Percentiles rank a stretch among this genome's conserved stretches.
These are phyloP conservation scores for Ploettnerulaceae sp. DNA, from an alignment of 2,329 filamentous ascomycete genomes.

Conservation along the genomic window DNA sequence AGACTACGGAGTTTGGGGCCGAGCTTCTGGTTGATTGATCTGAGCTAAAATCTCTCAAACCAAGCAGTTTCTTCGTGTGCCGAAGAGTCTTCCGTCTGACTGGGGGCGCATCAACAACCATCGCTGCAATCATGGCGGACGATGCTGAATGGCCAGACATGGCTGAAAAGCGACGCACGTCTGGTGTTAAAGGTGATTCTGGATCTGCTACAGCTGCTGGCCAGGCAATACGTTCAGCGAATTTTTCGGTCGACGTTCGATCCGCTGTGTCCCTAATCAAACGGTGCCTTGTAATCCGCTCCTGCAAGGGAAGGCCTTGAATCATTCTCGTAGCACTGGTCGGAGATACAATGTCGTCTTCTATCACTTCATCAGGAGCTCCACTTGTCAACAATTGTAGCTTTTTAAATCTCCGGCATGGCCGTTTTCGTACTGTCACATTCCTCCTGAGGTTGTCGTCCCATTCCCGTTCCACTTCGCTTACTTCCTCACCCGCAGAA, in stretches of 20 bases:
- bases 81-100: constrained; percentile 51
- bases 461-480: constrained; percentile 50
- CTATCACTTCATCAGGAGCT: constrained; percentile 41
- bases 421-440: constrained; percentile 47
- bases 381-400: constrained; percentile 20
- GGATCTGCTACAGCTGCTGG: constrained; percentile 17
- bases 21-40: constrained; percentile 37
- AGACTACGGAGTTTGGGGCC: constrained; percentile 38
- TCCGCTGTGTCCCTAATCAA: constrained; percentile 22
- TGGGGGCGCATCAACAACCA: constrained; percentile 48
- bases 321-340: constrained; percentile 47
- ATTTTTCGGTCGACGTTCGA: constrained; percentile 20
- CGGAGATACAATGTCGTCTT: constrained; percentile 45
- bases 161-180: constrained; percentile 46
- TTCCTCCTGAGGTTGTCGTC: constrained; percentile 49
- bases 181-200: constrained; percentile 31
- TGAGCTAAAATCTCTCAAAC: constrained; percentile 43
- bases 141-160: constrained; percentile 50
- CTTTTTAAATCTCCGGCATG: constrained; percentile 17
- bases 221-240: constrained; percentile 15
- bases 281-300: constrained; percentile 27
- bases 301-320: constrained; percentile 28
- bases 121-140: constrained; percentile 55
- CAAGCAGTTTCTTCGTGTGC: constrained; percentile 53
- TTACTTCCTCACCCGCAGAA: constrained; percentile 33